These are phyloP conservation scores for Amanita rubescens DNA, from an alignment of 768 basidiomycete genomes.

Conservation along the genomic window DNA sequence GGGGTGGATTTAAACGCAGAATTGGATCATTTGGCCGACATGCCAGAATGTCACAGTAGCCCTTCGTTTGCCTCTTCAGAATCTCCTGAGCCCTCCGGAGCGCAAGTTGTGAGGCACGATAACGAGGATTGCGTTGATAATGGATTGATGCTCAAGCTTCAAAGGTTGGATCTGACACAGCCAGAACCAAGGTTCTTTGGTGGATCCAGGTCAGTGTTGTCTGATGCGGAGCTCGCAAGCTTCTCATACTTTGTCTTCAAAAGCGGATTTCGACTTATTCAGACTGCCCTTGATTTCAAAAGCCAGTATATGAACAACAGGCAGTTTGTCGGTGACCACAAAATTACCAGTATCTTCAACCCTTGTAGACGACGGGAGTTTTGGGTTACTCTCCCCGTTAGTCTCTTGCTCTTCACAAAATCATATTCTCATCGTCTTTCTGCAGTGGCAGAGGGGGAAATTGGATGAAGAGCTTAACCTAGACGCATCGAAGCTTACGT, in stretches of 20 bases:
- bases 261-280: slow-evolving; percentile 45
- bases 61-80: slow-evolving; percentile 14
- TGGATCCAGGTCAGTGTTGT: slow-evolving; percentile 29
- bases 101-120: slow-evolving; percentile 25
- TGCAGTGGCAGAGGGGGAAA: slow-evolving; percentile 27
- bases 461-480: slow-evolving; percentile 15
- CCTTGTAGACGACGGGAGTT: slow-evolving; percentile 35
- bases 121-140: slow-evolving; percentile 14
- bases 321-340: neutral
- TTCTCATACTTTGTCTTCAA: slow-evolving; percentile 1
- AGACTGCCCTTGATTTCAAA: slow-evolving; percentile 51
- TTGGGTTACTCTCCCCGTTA: slow-evolving; percentile 41
- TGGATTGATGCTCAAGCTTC: slow-evolving; percentile 24
- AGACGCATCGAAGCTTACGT: slow-evolving; percentile 27
- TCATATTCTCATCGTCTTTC: neutral
- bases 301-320: slow-evolving; percentile 40
- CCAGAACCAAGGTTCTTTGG: slow-evolving; percentile 39
- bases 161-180: slow-evolving; percentile 28
- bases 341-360: neutral
- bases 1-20: slow-evolving; percentile 58
- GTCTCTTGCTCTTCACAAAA: slow-evolving; percentile 12
- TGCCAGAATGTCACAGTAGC: slow-evolving; percentile 23
- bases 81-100: slow-evolving; percentile 21
- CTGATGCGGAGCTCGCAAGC: neutral
- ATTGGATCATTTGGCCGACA: slow-evolving; percentile 23